Base-by-base conservation (phyloP, 768 basidiomycete genomes). In the Mycena albidolilacea region DNA sequence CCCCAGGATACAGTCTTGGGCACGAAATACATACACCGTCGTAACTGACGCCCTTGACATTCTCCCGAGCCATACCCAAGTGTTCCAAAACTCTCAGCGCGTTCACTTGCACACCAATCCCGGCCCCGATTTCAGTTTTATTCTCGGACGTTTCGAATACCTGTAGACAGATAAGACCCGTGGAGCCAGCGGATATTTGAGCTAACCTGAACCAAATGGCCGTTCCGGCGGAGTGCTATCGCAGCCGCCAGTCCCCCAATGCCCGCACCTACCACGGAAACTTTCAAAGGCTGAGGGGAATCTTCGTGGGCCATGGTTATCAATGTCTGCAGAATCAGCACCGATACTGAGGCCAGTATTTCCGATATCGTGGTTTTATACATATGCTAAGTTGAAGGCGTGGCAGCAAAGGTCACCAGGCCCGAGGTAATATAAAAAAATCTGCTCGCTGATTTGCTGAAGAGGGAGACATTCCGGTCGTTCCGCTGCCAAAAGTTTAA, bases 181-280 rank as follows among this genome's bases (percentile, higher is more conserved):
- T 2, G 62, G 21, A 12, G 21, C 15, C 8, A 10, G 38, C 7
- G 44, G 7, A 38, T 9, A 6, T 48, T 14, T 12, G 23, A 11
- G 35, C 37, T 19, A 61, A 61, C 73, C 72, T 70, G 39, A 17
- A 74, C 69, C 9, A 63, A 21, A 30, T 74, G 73, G n/a, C 69
- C 73, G 46, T 41, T 67, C 38, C 65, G 21, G 7, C 73, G 61
- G 11, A 75, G 61, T 14, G 69, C 69, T 7, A 64, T 50, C 10
- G 73, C 73, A 30, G 70, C 57, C 5, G 73, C 30, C 10, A 74
- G 60, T 11, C 73, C 73, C n/a, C 66, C 66, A 7, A 75, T 63
- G 19, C 69, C 73, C 30, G 73, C 73, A 30, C 70, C 70, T 15
- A 75, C 70, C 3, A 75, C 35, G 21, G 70, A 59, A 15, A 71